Conservation (phyloP, 2,329 filamentous ascomycete genomes). For the Echinosphaeria canescens region DNA sequence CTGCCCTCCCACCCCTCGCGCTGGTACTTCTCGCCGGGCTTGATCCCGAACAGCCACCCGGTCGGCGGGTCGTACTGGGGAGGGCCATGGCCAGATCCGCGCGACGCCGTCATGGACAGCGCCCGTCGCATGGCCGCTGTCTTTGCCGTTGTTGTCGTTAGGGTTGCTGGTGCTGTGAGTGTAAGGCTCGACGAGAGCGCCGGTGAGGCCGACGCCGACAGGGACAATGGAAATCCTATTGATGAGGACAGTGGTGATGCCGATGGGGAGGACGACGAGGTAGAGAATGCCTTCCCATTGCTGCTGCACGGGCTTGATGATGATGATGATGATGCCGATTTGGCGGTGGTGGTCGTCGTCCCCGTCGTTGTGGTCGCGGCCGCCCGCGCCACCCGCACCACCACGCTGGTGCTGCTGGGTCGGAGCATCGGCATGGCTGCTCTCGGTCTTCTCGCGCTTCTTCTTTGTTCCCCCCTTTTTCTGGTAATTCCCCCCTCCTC, state of each 20-base stretch:
- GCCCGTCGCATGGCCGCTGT: slow-evolving; percentile 8
- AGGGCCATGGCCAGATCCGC: slow-evolving; percentile 24
- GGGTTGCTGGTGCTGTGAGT: too few species aligned
- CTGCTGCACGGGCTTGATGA: too few species aligned
- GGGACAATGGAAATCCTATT: too few species aligned
- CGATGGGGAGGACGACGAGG: too few species aligned
- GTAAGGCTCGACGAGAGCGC: too few species aligned
- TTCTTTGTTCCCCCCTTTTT: background rate
- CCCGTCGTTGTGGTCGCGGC: slow-evolving; percentile 12
- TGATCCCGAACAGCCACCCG: slow-evolving; percentile 86
- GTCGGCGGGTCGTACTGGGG: slow-evolving; percentile 71
- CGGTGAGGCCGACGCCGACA: too few species aligned
- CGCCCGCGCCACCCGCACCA: background rate
- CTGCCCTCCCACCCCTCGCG: slow-evolving; percentile 95
- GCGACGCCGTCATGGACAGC: slow-evolving; percentile 15
- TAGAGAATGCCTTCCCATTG: too few species aligned
- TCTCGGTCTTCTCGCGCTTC: background rate
- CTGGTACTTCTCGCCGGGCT: slow-evolving; percentile 87
- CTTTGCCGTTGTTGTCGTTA: too few species aligned
- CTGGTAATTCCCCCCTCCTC: too few species aligned
- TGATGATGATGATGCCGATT: too few species aligned
- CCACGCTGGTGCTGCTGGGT: background rate
- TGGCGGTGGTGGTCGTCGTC: too few species aligned
- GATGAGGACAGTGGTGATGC: too few species aligned
- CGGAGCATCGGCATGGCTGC: background rate